A percentile compares a stretch with the other conserved stretches of the same genome.
phyloP scores from a whole-genome alignment of 1,284 basidiomycete genomes.

The Boletus mariae region DNA sequence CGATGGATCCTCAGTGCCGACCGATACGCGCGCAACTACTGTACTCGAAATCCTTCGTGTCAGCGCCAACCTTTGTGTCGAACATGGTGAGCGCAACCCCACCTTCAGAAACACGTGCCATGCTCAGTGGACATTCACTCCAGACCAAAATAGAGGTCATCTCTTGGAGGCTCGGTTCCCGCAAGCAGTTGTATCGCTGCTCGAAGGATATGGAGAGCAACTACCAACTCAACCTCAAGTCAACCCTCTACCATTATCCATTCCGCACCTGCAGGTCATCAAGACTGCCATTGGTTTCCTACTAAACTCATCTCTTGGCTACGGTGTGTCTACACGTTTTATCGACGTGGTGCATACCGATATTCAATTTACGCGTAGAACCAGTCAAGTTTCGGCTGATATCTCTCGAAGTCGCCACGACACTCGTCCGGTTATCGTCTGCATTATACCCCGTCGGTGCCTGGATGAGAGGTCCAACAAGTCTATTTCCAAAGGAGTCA shows the following conservation, averaged over 20 bases:
- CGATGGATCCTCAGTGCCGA: constrained; percentile 45
- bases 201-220: constrained; percentile 65
- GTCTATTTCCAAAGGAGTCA: constrained; percentile 24
- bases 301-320: constrained; percentile 75
- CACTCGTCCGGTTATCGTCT: constrained; percentile 64
- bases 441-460: constrained; percentile 65
- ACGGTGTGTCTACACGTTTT: constrained; percentile 45
- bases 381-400: constrained; percentile 64
- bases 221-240: constrained; percentile 41
- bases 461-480: constrained; percentile 44
- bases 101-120: background rate
- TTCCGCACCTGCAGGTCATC: constrained; percentile 66
- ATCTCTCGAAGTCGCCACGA: constrained; percentile 61
- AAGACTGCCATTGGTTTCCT: constrained; percentile 78
- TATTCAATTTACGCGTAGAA: constrained; percentile 42
- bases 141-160: constrained; percentile 63
- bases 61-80: constrained; percentile 76
- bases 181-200: constrained; percentile 57
- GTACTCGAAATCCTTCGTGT: constrained; percentile 69
- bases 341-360: constrained; percentile 1
- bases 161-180: constrained; percentile 69
- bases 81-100: constrained; percentile 54
- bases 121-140: constrained; percentile 1
- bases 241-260: constrained; percentile 48
- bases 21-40: constrained; percentile 42